Evolutionary conservation across 2,329 filamentous ascomycete genomes (phyloP).

Genomic region (Penicillium vulpinum): DNA sequence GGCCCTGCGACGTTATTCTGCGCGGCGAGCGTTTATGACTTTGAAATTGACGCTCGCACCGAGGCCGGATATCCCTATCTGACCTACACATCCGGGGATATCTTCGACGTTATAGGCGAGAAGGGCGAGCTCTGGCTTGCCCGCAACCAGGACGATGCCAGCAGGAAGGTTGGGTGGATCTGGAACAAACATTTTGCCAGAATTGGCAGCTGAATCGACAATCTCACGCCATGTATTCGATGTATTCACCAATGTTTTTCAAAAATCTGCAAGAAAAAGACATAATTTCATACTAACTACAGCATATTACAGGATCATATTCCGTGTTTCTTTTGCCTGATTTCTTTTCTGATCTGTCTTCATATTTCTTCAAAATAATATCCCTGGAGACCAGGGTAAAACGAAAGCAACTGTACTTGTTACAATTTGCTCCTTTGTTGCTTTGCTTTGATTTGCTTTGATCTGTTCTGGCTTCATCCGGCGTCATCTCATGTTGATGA

Average conservation of each 20-base stretch:
- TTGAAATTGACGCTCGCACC: constrained; percentile 90
- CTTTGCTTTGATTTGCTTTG: constrained; percentile 4
- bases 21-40: constrained; percentile 92
- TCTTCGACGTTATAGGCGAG: constrained; percentile 90
- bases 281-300: background rate
- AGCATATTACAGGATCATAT: constrained; percentile 1
- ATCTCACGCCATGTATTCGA: background rate
- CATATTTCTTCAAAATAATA: constrained; percentile 6
- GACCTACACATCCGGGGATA: constrained; percentile 92
- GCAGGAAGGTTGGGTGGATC: constrained; percentile 85
- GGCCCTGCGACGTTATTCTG: constrained; percentile 75
- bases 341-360: constrained; percentile 6
- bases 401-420: background rate
- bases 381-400: background rate
- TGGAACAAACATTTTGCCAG: constrained; percentile 97
- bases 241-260: background rate
- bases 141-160: constrained; percentile 89
- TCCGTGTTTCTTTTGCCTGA: background rate
- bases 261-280: background rate
- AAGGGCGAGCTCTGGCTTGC: constrained; percentile 98
- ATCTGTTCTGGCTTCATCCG: background rate
- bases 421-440: constrained; percentile 8
- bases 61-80: constrained; percentile 96
- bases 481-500: background rate
- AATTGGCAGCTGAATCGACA: constrained; percentile 32